A percentile compares a stretch with the other conserved stretches of the same genome.
These are phyloP conservation scores for Tephrocybe sp. DNA, from an alignment of 768 basidiomycete genomes.

Conservation along the genomic window DNA sequence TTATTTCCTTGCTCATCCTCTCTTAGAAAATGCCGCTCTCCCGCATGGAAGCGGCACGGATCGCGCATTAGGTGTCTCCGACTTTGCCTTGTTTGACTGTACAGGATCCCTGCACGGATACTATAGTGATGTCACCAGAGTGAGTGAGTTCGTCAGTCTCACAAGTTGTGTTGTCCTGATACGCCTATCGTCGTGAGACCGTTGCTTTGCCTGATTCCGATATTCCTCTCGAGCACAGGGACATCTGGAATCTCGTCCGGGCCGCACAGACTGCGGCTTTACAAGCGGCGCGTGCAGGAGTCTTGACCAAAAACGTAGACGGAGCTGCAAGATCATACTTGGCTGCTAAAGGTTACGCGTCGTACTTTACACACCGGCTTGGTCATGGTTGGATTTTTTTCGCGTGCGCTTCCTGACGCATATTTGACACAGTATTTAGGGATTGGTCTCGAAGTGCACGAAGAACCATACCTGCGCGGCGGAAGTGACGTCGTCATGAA, in stretches of 20 bases:
- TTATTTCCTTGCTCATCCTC: conserved; percentile 3
- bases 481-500: conserved; percentile 58
- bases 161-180: not conserved
- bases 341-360: conserved; percentile 38
- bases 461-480: conserved; percentile 79
- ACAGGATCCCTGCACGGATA: conserved; percentile 76
- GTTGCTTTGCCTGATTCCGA: conserved; percentile 60
- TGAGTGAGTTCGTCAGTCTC: conserved; percentile 27
- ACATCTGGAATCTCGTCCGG: conserved; percentile 67
- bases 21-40: conserved; percentile 78
- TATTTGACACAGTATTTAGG: conserved; percentile 40
- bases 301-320: conserved; percentile 57
- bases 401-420: conserved; percentile 5
- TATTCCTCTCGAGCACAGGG: conserved; percentile 51
- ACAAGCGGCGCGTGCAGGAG: conserved; percentile 44
- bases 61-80: conserved; percentile 49
- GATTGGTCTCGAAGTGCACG: conserved; percentile 84
- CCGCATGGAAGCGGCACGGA: conserved; percentile 84
- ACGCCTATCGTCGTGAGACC: conserved; percentile 39
- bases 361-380: conserved; percentile 78
- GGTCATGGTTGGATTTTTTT: conserved; percentile 60
- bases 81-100: conserved; percentile 77
- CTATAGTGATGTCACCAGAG: conserved; percentile 75
- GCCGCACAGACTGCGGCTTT: conserved; percentile 62
- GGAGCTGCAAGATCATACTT: conserved; percentile 58